Base-by-base conservation (phyloP, 2,329 filamentous ascomycete species). In the Emericellopsis atlantica region DNA sequence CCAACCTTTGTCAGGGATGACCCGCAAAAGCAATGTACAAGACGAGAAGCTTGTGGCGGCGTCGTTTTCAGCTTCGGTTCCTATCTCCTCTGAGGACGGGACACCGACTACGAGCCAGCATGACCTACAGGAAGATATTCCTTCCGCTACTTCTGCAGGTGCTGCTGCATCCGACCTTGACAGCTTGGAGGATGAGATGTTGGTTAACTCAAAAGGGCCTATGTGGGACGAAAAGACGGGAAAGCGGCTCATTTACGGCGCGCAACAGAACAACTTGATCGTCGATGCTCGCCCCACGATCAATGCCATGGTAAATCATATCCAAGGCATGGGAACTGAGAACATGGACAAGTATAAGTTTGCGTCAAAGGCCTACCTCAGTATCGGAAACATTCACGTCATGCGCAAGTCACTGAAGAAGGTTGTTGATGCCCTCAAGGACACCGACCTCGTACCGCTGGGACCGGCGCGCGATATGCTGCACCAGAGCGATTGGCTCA, bases 301-400 rank as follows among this genome's bases (percentile, higher is more conserved):
- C 50, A 98, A 98, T 57, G 92, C 92, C 16, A 79, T 89, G 49
- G 88, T 88, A 6, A 96, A 95, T 74, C 89, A 95, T 58, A 85
- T 89, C 4, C 80, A 90, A 47, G 92, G 92, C 6, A 79, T 89
- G 57, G 92, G 92, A 2, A 95, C 90, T 1, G 92, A 98, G 61
- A 95, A 95, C 53, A 95, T 96, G 85, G 86, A 95, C 48, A 84
- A 95, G 60, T 98, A 98, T 65, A 86, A 83, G 46, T 90, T 89
- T 53, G 87, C 88, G 14, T 82, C 81, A 44, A 95, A 95, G 60
- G 82, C 83, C 24, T 98, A 93, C 55, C 73, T 98, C 42, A 92
- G 86, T 46, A 98, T 98, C 53, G 90, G 93, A 58, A 98, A 98
- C 57, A 96, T 98, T 45, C 92, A 98, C 55, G 88, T 95, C 46